Evolutionary conservation across 805 yeast genomes (phyloP), one percentile per base, ranked within the genome.

Genomic region (Wickerhamiella nectarea): DNA sequence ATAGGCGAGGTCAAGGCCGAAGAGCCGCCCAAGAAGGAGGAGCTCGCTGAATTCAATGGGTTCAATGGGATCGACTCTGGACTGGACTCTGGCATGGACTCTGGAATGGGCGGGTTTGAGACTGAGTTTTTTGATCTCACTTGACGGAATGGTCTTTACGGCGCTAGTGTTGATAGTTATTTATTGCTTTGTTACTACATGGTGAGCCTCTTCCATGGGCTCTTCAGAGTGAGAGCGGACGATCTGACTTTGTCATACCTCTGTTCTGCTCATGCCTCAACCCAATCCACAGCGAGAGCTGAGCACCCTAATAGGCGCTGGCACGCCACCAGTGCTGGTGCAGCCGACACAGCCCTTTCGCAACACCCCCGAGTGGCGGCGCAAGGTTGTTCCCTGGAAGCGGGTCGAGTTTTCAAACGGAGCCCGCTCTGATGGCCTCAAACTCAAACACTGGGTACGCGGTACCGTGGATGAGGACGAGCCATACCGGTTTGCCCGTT

Each of bases 261-360:
- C n/a, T 28, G 31, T 28, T 15, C 11, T 28, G 14, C 31, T 8
- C 31, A 28, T 28, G 15, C 51, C 50, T 19, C 50, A 49, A 36
- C 76, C 65, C 9, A 94, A 94, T 20, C 80, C 89, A 75, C 87
- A 83, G 49, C 72, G 97, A 52, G 98, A 91, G 59, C 66, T 91
- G 43, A 87, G 80, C 61, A 81, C 80, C 50, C 69, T 93, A 43
- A 66, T 91, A 34, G 98, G 99, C 4, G 87, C 91, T 33, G 85
- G 85, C 59, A 76, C 94, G 1, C 95, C 98, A 1, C 87, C 97
- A 0, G 74, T 72, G 6, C 71, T 70, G n/a, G 72, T 71, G n/a
- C 67, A 68, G 41, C 51, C 50, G 3, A 67, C 66, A 42, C 63
- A 59, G 42, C 70, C 75, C 49, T 77, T 77, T 56, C 80, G 78